phyloP scores from a whole-genome alignment of 441 rosid species.

The Syzygium malaccense region DNA sequence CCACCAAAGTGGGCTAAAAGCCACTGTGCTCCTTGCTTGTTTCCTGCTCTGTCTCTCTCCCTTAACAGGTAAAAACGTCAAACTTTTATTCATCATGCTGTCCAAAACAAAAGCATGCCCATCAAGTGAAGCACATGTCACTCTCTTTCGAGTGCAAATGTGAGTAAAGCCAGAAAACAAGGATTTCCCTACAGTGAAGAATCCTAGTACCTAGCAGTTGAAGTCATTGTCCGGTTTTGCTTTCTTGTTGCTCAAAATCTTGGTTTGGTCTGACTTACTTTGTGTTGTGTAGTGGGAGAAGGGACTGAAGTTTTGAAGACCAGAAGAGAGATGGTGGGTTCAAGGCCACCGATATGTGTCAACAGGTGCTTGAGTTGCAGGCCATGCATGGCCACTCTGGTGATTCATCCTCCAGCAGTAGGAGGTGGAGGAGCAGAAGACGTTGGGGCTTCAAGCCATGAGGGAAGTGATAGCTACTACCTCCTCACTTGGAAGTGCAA shows the following conservation, averaged over 20 bases:
- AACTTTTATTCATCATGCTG: neutral
- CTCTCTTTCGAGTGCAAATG: neutral
- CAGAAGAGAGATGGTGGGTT: conserved; percentile 26
- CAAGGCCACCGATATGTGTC: conserved; percentile 32
- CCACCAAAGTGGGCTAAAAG: neutral
- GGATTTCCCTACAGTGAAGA: neutral
- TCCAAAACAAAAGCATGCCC: neutral
- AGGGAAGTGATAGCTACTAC: conserved; percentile 18
- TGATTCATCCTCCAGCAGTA: conserved; percentile 20
- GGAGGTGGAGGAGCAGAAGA: neutral
- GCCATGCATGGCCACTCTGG: conserved; percentile 34
- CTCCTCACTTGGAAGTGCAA: conserved; percentile 37
- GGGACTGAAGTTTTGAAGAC: neutral
- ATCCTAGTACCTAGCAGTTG: neutral
- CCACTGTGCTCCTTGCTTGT: neutral
- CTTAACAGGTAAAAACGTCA: neutral
- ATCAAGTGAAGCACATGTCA: neutral
- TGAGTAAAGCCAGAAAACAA: neutral
- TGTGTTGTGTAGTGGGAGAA: neutral
- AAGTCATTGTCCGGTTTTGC: neutral
- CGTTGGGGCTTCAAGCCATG: conserved; percentile 3
- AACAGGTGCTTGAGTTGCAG: conserved; percentile 33
- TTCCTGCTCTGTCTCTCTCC: neutral
- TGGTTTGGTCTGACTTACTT: neutral
- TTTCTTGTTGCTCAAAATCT: neutral